Conservation (phyloP, 2,329 filamentous ascomycete genomes). For the Periconia macrospinosa region DNA sequence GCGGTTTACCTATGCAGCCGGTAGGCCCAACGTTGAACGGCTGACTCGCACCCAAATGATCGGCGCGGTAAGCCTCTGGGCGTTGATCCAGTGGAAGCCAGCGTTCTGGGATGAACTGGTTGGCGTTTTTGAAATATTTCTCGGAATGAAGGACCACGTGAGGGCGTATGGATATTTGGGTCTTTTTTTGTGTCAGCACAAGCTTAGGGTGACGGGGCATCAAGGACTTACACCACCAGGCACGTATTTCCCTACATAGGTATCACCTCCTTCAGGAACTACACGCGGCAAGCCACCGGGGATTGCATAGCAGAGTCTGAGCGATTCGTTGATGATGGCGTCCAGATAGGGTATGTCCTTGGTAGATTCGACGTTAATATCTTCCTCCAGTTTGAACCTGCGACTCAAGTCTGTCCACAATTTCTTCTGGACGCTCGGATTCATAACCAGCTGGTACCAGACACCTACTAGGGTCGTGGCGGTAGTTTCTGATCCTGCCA, state of each 20-base stretch:
- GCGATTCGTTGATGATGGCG: conserved; percentile 4
- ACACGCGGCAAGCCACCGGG: conserved; percentile 6
- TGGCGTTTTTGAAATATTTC: conserved; percentile 6
- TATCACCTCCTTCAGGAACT: conserved; percentile 7
- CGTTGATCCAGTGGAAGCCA: conserved; percentile 11
- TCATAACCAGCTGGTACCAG: background rate
- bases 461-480: conserved; percentile 5
- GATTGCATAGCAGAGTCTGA: conserved; percentile 7
- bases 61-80: conserved; percentile 4
- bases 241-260: conserved; percentile 1
- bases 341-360: conserved; percentile 11
- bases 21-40: conserved; percentile 46
- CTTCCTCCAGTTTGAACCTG: conserved; percentile 1
- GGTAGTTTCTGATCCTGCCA: conserved; percentile 11
- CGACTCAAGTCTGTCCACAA: conserved; percentile 6
- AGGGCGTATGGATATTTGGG: conserved; percentile 4
- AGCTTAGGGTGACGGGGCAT: background rate
- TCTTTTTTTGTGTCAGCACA: conserved; percentile 1
- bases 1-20: conserved; percentile 22
- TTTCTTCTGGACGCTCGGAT: conserved; percentile 1
- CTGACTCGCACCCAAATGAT: conserved; percentile 19
- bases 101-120: conserved; percentile 10
- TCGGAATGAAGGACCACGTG: conserved; percentile 6
- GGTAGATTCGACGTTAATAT: conserved; percentile 7
- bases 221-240: conserved; percentile 7